Evolutionary conservation across 768 basidiomycete species (phyloP).

Genomic region (Omphalotus guepiniiformis): DNA sequence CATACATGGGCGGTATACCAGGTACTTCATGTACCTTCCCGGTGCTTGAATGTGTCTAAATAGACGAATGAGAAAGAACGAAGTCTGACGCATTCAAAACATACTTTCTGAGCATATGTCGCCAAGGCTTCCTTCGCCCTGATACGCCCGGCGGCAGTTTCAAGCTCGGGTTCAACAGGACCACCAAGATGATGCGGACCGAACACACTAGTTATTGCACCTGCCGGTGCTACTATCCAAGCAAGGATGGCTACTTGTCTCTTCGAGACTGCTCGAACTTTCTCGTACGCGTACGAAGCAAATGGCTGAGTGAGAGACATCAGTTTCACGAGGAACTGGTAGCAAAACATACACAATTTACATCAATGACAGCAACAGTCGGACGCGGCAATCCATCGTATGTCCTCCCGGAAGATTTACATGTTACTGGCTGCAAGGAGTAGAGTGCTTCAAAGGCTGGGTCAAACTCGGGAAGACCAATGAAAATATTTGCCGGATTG

Average conservation of each 20-base stretch:
- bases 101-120: background rate
- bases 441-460: conserved; percentile 1
- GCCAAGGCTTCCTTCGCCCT: background rate
- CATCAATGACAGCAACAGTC: conserved; percentile 2
- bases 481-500: background rate
- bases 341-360: background rate
- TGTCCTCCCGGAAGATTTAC: background rate
- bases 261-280: background rate
- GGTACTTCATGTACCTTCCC: background rate
- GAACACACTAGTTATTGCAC: background rate
- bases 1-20: conserved; percentile 3
- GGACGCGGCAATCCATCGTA: conserved; percentile 1
- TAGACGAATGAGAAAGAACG: background rate
- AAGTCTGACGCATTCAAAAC: background rate
- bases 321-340: background rate
- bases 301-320: conserved; percentile 1
- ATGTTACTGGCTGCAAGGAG: background rate
- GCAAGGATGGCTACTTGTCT: background rate
- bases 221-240: background rate
- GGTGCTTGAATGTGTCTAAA: background rate
- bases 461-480: background rate
- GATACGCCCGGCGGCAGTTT: background rate
- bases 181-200: background rate
- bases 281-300: background rate
- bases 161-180: background rate